These are phyloP conservation scores for Aspergillus spinulosporus DNA, from an alignment of 2,329 filamentous ascomycete genomes.

Conservation along the genomic window DNA sequence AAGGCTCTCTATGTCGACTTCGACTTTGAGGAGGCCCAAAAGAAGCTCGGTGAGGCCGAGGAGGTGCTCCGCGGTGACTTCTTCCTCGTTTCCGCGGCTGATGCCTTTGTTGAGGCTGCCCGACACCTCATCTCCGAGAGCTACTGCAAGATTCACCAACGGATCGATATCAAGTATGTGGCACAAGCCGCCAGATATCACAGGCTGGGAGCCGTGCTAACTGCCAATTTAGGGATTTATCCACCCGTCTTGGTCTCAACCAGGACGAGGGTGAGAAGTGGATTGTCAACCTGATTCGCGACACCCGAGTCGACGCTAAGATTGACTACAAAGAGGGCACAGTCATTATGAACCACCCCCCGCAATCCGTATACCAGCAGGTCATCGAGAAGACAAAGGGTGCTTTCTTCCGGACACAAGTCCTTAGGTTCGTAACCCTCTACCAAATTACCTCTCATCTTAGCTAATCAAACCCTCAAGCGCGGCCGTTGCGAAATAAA, in stretches of 20 bases:
- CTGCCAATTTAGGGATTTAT: slow-evolving; percentile 66
- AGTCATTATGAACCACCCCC: slow-evolving; percentile 98
- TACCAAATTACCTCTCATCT: neutral
- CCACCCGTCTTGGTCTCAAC: slow-evolving; percentile 83
- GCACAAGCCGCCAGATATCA: slow-evolving; percentile 9
- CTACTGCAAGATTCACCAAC: slow-evolving; percentile 99
- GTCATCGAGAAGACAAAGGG: slow-evolving; percentile 99
- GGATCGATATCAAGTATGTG: slow-evolving; percentile 87
- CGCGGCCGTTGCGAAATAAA: slow-evolving; percentile 54
- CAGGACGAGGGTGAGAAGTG: slow-evolving; percentile 98
- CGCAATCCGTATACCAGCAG: slow-evolving; percentile 97
- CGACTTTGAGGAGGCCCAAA: slow-evolving; percentile 94
- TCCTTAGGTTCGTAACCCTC: slow-evolving; percentile 61
- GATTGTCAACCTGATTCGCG: slow-evolving; percentile 99
- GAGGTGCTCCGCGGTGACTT: slow-evolving; percentile 91
- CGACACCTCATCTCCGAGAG: slow-evolving; percentile 96
- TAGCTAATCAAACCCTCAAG: slow-evolving; percentile 27
- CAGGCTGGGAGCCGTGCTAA: slow-evolving; percentile 1
- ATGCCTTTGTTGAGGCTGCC: slow-evolving; percentile 89
- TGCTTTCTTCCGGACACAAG: slow-evolving; percentile 96
- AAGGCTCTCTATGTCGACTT: slow-evolving; percentile 95
- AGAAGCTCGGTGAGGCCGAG: slow-evolving; percentile 82
- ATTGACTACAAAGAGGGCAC: slow-evolving; percentile 99
- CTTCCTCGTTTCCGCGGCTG: slow-evolving; percentile 82
- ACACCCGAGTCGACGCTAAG: slow-evolving; percentile 96